Conservation (phyloP, 352 stramenopile species). For the Detonula confervacea region DNA sequence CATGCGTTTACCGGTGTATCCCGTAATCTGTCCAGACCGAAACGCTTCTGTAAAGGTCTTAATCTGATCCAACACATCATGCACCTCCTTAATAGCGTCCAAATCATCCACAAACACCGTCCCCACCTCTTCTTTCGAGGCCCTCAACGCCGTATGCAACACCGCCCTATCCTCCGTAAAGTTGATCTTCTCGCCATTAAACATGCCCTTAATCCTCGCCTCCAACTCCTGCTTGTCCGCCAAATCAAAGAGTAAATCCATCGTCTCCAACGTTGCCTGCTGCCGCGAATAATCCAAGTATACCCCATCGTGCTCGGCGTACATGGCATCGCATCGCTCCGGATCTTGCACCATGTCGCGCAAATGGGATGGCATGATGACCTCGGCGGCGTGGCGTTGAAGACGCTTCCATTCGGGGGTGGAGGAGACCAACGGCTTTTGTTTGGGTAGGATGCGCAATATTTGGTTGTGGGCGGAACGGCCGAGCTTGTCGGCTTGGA, state of each 20-base stretch:
- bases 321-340: constrained; percentile 69
- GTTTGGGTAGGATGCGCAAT: constrained; percentile 10
- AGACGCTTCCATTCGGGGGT: constrained; percentile 72
- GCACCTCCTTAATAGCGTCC: constrained; percentile 90
- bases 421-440: too few relatives aligned
- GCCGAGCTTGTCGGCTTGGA: constrained; percentile 31
- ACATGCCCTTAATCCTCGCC: constrained; percentile 89
- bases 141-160: constrained; percentile 95
- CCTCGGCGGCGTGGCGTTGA: constrained; percentile 59
- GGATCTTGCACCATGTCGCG: constrained; percentile 67
- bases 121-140: constrained; percentile 86
- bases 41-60: constrained; percentile 91
- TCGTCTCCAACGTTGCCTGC: constrained; percentile 86
- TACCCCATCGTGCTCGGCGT: constrained; percentile 85
- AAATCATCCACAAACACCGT: constrained; percentile 91
- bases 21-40: constrained; percentile 86
- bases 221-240: constrained; percentile 74
- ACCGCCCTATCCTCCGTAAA: constrained; percentile 95
- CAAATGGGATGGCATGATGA: constrained; percentile 62
- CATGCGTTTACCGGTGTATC: constrained; percentile 93
- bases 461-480: constrained; percentile 30
- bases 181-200: constrained; percentile 94
- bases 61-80: constrained; percentile 87
- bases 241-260: constrained; percentile 80
- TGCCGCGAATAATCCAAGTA: constrained; percentile 89